Evolutionary conservation across 1,284 basidiomycete genomes (phyloP).

Genomic region (Trichosporon asahii): DNA sequence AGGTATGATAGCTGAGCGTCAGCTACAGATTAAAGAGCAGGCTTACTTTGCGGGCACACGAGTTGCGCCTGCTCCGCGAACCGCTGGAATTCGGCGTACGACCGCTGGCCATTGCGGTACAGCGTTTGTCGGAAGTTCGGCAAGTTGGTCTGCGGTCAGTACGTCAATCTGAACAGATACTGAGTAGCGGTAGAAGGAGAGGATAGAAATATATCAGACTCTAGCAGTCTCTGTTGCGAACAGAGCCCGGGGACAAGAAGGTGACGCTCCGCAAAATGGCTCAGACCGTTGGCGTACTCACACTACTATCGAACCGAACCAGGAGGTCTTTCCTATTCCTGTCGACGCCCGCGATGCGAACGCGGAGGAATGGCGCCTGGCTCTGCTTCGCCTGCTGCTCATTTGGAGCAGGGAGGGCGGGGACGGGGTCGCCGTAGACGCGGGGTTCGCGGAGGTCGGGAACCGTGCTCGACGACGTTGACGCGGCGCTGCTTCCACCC

Average conservation of each 20-base stretch:
- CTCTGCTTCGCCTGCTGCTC: conserved; percentile 2
- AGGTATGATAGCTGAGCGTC: conserved; percentile 66
- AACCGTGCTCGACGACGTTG: conserved; percentile 10
- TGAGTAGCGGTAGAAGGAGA: too few species aligned
- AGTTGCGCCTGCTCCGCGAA: conserved; percentile 80
- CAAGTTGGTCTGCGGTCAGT: conserved; percentile 70
- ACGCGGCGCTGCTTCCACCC: neutral
- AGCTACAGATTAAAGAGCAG: neutral
- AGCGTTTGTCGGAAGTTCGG: conserved; percentile 82
- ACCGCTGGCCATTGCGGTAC: conserved; percentile 85
- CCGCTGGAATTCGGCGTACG: conserved; percentile 85
- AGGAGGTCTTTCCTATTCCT: conserved; percentile 88
- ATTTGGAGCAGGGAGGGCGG: conserved; percentile 31
- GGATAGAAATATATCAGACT: too few species aligned
- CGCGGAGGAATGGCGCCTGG: conserved; percentile 66
- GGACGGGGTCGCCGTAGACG: conserved; percentile 44
- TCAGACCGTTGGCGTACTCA: conserved; percentile 47
- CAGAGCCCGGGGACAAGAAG: too few species aligned
- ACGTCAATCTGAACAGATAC: too few species aligned
- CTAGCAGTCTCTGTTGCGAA: too few species aligned
- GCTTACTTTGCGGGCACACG: conserved; percentile 71
- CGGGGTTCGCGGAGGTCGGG: conserved; percentile 36
- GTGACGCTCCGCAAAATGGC: too few species aligned
- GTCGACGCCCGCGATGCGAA: conserved; percentile 82
- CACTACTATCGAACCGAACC: conserved; percentile 87